Evolutionary conservation across 2,329 filamentous ascomycete species (phyloP).

Genomic region (Apiospora arundinis): DNA sequence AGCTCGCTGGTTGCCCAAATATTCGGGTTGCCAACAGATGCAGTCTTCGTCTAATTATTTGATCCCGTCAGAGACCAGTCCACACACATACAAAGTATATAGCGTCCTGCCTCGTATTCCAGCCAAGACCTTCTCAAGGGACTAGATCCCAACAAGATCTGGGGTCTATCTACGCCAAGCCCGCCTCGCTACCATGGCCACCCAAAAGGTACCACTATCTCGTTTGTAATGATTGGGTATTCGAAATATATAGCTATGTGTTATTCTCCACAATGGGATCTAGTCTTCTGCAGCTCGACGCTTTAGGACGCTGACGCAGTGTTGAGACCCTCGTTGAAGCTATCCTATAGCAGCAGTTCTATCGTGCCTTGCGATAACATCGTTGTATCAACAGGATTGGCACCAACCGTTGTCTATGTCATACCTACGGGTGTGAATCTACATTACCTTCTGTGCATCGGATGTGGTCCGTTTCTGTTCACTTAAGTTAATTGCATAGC

Average conservation of each 20-base stretch:
- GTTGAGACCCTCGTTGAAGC: not conserved
- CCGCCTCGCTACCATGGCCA: not conserved
- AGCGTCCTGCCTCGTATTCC: not conserved
- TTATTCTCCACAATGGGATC: not conserved
- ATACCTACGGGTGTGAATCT: too few species aligned
- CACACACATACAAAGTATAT: not conserved
- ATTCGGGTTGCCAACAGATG: not conserved
- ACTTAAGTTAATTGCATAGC: too few species aligned
- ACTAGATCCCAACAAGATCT: not conserved
- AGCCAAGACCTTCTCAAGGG: not conserved
- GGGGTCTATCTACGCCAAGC: not conserved
- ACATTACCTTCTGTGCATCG: not conserved
- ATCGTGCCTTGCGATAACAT: not conserved
- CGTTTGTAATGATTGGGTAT: not conserved
- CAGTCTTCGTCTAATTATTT: not conserved
- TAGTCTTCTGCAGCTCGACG: slow-evolving; percentile 1
- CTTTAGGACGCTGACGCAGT: not conserved
- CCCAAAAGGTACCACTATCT: not conserved
- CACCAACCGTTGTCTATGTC: not conserved
- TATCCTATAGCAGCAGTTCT: not conserved
- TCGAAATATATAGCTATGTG: not conserved
- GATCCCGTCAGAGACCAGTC: not conserved
- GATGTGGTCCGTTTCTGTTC: not conserved
- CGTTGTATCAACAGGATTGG: not conserved
- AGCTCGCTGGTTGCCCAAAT: not conserved